A percentile compares a stretch with the other conserved stretches of the same genome.
phyloP scores from a whole-genome alignment of 2,329 filamentous ascomycete species.

The Plectosphaerella cucumerina region DNA sequence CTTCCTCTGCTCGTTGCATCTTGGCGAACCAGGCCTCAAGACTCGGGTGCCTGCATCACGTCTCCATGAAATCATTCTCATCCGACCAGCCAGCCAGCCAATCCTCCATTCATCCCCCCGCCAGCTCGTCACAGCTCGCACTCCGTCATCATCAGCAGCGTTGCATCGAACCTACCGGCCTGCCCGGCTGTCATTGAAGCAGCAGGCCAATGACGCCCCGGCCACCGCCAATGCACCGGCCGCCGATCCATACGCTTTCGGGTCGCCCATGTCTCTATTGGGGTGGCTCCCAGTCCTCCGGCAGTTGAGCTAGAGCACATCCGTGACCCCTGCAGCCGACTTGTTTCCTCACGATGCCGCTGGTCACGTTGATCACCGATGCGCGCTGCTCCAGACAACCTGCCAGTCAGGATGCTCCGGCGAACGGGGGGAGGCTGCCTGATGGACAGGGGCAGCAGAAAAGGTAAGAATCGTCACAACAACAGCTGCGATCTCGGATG shows the following conservation, averaged over 20 bases:
- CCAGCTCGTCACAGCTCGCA: neutral
- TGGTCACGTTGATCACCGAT: too few relatives aligned
- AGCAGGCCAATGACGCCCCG: neutral
- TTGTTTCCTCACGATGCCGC: neutral
- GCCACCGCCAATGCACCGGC: neutral
- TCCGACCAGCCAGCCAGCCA: too few relatives aligned
- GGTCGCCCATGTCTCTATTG: conserved; percentile 1
- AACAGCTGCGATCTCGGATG: neutral
- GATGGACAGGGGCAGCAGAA: neutral
- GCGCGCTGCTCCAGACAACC: too few relatives aligned
- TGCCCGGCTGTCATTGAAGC: neutral
- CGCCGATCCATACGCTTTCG: conserved; percentile 1
- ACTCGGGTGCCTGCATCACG: too few relatives aligned
- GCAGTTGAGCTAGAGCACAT: conserved; percentile 1
- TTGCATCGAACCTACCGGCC: neutral
- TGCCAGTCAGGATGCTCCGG: neutral
- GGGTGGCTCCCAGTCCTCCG: neutral
- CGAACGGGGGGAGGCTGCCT: neutral
- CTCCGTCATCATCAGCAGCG: neutral
- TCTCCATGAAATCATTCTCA: too few relatives aligned
- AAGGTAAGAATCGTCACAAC: neutral
- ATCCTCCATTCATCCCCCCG: too few relatives aligned
- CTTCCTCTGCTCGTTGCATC: too few relatives aligned
- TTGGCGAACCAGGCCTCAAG: too few relatives aligned
- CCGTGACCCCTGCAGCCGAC: neutral